Evolutionary conservation across 2,329 filamentous ascomycete species (phyloP), one percentile per base, ranked within the genome.

Genomic region (Mollisia scopiformis): DNA sequence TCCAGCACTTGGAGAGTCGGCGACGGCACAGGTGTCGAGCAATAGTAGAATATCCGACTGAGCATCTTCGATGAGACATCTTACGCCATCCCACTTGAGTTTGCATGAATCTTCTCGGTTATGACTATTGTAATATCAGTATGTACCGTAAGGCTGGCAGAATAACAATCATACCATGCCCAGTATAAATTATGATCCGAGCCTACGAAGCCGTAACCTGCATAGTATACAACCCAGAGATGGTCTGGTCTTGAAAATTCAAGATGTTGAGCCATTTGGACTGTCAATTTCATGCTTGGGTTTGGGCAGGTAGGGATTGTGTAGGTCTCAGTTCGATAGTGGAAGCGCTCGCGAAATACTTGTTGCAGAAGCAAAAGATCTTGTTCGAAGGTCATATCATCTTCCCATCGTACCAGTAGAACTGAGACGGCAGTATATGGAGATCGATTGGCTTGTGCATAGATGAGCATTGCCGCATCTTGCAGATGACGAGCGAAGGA

Each of bases 401-500:
- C 85, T 65, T 88, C 84, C 86, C 86, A 89, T 58, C 83, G 79
- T 61, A 89, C 67, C 52, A 89, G 74, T 33, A 89, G 74, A 11
- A 87, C 86, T 3, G 85, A 87, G 14, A 86, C 85, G 58, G 80
- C 81, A 19, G 77, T 80, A 66, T 89, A 87, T 25, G 81, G 80
- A 2, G 80, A 79, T 60, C 80, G 81, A 69, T 87, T 83, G 49
- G 84, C 84, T 74, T 88, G 85, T 64, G 84, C 81, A 71, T 87
- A 84, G 66, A 89, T 87, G 69, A 87, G 78, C 82, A 88, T 87
- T 65, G 86, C 86, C 53, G 86, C 86, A 80, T 88, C 86, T 71
- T 89, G 86, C 47, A 89, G 80, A 75, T 89, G 86, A 50, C 86
- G 82, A 62, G 86, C 86, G 71, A 88, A 88, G 56, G 84, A 82